Evolutionary conservation across 352 stramenopile genomes (phyloP), one percentile per base, ranked within the genome.

Genomic region (Phytophthora idaei): DNA sequence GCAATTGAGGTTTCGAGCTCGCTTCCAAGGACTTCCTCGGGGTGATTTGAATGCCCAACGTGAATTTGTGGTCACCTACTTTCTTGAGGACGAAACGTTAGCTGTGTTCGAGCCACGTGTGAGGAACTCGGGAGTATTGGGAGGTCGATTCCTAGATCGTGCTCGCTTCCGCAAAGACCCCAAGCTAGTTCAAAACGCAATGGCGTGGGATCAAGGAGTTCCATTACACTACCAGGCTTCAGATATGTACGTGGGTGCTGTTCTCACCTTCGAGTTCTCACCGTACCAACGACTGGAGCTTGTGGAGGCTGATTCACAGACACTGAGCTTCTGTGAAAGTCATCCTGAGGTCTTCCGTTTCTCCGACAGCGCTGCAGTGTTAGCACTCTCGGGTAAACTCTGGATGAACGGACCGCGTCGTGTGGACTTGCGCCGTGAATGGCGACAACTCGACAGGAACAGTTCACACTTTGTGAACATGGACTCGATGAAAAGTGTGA

Each of bases 41-140:
- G 59, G 61, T 21, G 73, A 90, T 42, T 49, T 80, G 29, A 82
- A 92, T 49, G 59, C 63, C 0, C 60, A 83, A 32, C 78, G 89
- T 8, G 66, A 81, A 54, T 96, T 97, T 61, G 80, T 95, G 10
- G 52, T 97, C 56, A 90, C 83, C 29, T 94, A 82, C 55, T 95
- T 83, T 63, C 69, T 95, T 25, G 84, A 87, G 29, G 86, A 96
- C 57, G 86, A 90, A 48, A 95, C 89, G 32, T 61, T 95, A 15
- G 61, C 78, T 3, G 78, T 96, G 9, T 95, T 89, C 57, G 88
- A 96, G 57, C 83, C 85, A 14, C 73, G 65, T 11, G 67, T 90
- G 7, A 64, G 73, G 42, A 95, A 94, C 64, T 92, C 83, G 7
- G 89, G 89, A 14, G 65, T 92, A 12, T 34, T 56, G 3, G 83